Conservation (phyloP, 345 rosid genomes). For the Eutrema yunnanense region DNA sequence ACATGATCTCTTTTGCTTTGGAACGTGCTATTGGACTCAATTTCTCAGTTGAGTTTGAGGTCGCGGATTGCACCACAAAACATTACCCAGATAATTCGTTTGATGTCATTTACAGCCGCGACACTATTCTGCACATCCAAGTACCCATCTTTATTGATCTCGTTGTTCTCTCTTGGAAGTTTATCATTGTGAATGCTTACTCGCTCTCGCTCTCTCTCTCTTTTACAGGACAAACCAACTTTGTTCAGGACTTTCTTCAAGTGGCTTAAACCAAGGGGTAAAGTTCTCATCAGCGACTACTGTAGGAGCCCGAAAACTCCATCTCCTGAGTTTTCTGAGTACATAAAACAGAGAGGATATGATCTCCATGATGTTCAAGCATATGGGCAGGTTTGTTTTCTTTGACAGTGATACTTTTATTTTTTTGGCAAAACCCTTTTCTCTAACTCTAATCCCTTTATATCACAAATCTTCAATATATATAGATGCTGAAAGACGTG, state of each 20-base stretch:
- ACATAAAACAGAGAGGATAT: conserved; percentile 91
- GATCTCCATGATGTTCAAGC: conserved; percentile 85
- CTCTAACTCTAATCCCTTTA: not conserved
- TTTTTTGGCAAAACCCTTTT: not conserved
- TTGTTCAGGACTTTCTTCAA: conserved; percentile 80
- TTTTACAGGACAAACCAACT: conserved; percentile 76
- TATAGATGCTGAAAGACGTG: conserved; percentile 76
- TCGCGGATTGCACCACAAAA: conserved; percentile 92
- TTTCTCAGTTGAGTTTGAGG: conserved; percentile 90
- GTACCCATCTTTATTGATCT: conserved; percentile 31
- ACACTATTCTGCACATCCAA: conserved; percentile 90
- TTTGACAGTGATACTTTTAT: not conserved
- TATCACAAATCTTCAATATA: conserved; percentile 1
- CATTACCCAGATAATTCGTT: conserved; percentile 67
- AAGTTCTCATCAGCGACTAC: conserved; percentile 88
- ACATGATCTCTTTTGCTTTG: conserved; percentile 91
- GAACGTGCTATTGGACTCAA: conserved; percentile 94
- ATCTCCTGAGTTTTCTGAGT: conserved; percentile 58
- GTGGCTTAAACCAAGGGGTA: conserved; percentile 97
- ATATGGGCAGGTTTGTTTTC: conserved; percentile 65
- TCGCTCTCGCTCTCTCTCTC: not conserved
- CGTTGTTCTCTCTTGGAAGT: conserved; percentile 1
- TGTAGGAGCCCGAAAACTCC: conserved; percentile 72
- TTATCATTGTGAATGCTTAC: not conserved
- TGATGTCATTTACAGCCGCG: conserved; percentile 96